These are phyloP conservation scores for Keithomyces neogunnii DNA, from an alignment of 2,329 filamentous ascomycete species.

Conservation along the genomic window DNA sequence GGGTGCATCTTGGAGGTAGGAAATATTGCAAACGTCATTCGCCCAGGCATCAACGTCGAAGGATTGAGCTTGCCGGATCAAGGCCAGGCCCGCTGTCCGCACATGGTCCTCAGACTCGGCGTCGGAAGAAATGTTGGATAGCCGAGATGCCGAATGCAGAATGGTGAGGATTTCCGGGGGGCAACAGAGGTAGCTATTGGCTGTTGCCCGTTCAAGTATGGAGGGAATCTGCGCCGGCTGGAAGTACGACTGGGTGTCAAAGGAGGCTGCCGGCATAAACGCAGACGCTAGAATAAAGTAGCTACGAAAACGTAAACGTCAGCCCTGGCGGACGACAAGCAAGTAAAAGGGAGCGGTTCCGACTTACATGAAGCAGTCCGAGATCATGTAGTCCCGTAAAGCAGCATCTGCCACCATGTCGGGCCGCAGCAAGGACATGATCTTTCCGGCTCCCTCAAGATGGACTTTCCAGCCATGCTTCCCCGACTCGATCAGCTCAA, in stretches of 20 bases:
- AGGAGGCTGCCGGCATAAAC: slow-evolving; percentile 26
- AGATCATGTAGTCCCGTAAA: slow-evolving; percentile 35
- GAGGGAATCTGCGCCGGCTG: slow-evolving; percentile 26
- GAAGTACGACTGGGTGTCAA: slow-evolving; percentile 24
- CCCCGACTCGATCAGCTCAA: slow-evolving; percentile 41
- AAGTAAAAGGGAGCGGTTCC: neutral
- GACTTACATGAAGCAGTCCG: slow-evolving; percentile 37
- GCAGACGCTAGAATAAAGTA: slow-evolving; percentile 39
- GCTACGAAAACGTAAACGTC: slow-evolving; percentile 12
- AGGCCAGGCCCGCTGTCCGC: slow-evolving; percentile 20
- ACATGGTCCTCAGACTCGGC: slow-evolving; percentile 20
- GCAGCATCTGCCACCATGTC: slow-evolving; percentile 23
- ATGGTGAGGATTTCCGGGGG: slow-evolving; percentile 35
- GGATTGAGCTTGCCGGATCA: slow-evolving; percentile 28
- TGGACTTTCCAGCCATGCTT: slow-evolving; percentile 39
- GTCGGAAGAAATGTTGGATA: slow-evolving; percentile 23
- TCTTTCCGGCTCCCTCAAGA: slow-evolving; percentile 34
- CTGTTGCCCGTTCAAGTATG: slow-evolving; percentile 30
- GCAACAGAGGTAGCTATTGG: slow-evolving; percentile 39
- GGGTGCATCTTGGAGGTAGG: slow-evolving; percentile 23
- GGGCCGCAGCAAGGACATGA: slow-evolving; percentile 32
- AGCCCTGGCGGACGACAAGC: neutral
- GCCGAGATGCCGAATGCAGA: slow-evolving; percentile 31
- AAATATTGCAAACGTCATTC: slow-evolving; percentile 23
- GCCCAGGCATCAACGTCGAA: slow-evolving; percentile 36